Evolutionary conservation across 768 basidiomycete species (phyloP), one percentile per base, ranked within the genome.

Genomic region (Lactifluus echinatus): DNA sequence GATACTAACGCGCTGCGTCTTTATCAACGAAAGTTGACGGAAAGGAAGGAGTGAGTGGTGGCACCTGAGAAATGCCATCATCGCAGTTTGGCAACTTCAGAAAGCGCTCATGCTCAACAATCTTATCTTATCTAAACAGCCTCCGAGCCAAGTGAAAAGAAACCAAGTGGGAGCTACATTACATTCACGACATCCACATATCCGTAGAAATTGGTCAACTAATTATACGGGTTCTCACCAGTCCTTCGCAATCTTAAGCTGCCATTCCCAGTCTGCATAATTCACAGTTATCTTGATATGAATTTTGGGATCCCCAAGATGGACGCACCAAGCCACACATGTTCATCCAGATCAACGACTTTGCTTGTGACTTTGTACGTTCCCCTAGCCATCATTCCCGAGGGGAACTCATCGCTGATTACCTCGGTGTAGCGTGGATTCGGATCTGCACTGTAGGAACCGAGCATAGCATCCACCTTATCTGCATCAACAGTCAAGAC

Each of bases 381-480:
- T 36, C 93, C 76, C 50, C 95, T 88, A 51, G 91, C 93, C 21
- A 96, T 49, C 74, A 89, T 74, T 14, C 95, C 95, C 42, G 88
- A 87, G 1, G 85, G 81, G 46, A 72, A 73, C 56, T 74, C 73
- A 54, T 87, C 87, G 1, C 83, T 71, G 4, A 84, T 85, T 70
- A 93, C 90, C 65, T 85, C 79, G 72, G 91, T 92, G 63, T 66
- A 72, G 66, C 93, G 87, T 5, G 87, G 67, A 24, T 84, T 76
- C 33, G 79, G 82, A 2, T 74, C 64, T n/a, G 92, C 89, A 2
- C 90, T 88, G 69, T 93, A 96, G 3, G 91, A 93, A 17, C 95
- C 95, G 21, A 97, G 79, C 95, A 98, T 97, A 64, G 87, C 80
- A 67, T 94, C 92, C 65, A 90, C 69, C 70, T 87, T 95, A 72